Base-by-base conservation (phyloP, 306 rosid species). In the Dicorynia guianensis region DNA sequence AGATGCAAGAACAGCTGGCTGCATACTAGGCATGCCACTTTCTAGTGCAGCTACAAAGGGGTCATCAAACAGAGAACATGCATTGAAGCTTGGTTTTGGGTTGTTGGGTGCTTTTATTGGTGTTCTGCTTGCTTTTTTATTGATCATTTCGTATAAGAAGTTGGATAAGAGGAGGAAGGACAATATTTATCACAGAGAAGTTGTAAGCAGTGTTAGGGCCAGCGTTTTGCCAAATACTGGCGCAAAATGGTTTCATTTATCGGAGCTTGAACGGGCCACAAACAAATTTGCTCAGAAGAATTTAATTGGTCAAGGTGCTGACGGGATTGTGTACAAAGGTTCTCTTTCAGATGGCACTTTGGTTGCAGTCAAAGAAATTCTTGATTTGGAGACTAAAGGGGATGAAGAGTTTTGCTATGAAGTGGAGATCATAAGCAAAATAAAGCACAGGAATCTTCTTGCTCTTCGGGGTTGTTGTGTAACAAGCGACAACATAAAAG, bases 361-460 rank as follows among this genome's bases (percentile, higher is more conserved):
- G 74, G 84, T 93, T 11, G 98, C 93, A 0, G 81, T 90, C 1
- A 93, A 93, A 53, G 95, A 91, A 10, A 74, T 85, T 36, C 47
- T 90, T 46, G 81, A 86, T 76, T 74, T 83, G 77, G 96, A 91
- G 3, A 81, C 86, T 0, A 67, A 85, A 80, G 89, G 93, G 40
- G 95, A 93, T 40, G 95, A 93, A 65, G 93, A 90, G 55, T 93
- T 93, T 50, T 68, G 83, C 19, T 84, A 93, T 79, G 98, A 93
- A 53, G 90, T 93, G 1, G 95, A 86, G 72, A 89, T 91, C 57
- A 93, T 91, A 11, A 83, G 97, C 89, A 93, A 87, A 73, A 89
- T 90, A 0, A 82, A 90, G 77, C 98, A 91, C 74, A 87, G 91
- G 79, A 91, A 93, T 62, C 91, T 93, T 30, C 84, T 93, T 25